Percentiles rank a stretch among this genome's conserved stretches.
These are phyloP conservation scores for Exobasidium rhododendri DNA, from an alignment of 1,284 basidiomycete genomes.

Conservation along the genomic window DNA sequence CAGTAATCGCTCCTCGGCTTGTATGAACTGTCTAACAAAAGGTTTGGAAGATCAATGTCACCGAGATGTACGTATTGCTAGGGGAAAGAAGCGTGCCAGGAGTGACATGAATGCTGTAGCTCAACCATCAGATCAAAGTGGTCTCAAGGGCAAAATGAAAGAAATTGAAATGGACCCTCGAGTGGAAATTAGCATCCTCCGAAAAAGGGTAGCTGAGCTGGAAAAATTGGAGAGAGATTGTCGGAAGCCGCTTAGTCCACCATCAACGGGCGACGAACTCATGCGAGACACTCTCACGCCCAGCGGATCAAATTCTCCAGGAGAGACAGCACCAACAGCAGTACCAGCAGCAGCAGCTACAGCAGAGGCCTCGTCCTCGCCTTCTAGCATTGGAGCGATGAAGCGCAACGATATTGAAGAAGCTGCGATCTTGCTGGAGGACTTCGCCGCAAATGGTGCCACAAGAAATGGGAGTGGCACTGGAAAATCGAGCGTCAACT, in stretches of 20 bases:
- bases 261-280: background rate
- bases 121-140: too few species aligned
- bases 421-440: slow-evolving; percentile 24
- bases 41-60: slow-evolving; percentile 31
- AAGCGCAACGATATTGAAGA: slow-evolving; percentile 23
- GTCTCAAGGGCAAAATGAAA: background rate
- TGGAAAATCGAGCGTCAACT: slow-evolving; percentile 8
- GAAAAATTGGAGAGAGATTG: slow-evolving; percentile 18
- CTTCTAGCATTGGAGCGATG: slow-evolving; percentile 13
- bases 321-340: slow-evolving; percentile 1
- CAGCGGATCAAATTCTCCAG: slow-evolving; percentile 26
- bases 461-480: slow-evolving; percentile 25
- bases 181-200: slow-evolving; percentile 8
- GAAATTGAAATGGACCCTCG: background rate
- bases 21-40: slow-evolving; percentile 35
- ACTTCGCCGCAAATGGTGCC: slow-evolving; percentile 28
- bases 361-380: slow-evolving; percentile 13
- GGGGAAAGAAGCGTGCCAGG: slow-evolving; percentile 34
- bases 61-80: slow-evolving; percentile 29
- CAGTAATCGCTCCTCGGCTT: background rate
- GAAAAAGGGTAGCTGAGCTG: slow-evolving; percentile 9
- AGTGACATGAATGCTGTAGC: background rate
- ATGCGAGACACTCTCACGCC: slow-evolving; percentile 22
- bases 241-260: background rate
- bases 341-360: background rate